Conservation (phyloP, 2,329 filamentous ascomycete species). For the Diaporthe sp. region DNA sequence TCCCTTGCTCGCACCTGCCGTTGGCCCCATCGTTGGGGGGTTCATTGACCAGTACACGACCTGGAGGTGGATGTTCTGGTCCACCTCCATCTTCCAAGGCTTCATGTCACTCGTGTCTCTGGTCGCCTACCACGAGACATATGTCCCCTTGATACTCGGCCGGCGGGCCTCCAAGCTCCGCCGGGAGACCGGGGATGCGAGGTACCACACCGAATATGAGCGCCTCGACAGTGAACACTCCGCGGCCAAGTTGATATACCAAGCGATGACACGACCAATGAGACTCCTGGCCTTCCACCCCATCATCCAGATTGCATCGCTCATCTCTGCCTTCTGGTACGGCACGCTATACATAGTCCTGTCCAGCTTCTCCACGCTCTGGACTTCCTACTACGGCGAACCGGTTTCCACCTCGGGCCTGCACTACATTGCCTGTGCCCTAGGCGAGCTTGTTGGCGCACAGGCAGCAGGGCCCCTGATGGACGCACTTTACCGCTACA, state of each 20-base stretch:
- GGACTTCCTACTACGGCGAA: slow-evolving; percentile 67
- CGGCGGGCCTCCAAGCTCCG: slow-evolving; percentile 4
- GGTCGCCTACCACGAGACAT: slow-evolving; percentile 55
- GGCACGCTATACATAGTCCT: slow-evolving; percentile 75
- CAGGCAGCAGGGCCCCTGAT: slow-evolving; percentile 60
- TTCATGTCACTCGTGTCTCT: slow-evolving; percentile 52
- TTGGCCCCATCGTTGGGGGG: slow-evolving; percentile 56
- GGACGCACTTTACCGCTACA: slow-evolving; percentile 55
- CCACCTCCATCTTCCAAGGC: slow-evolving; percentile 56
- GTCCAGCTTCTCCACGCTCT: slow-evolving; percentile 69
- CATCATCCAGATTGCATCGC: slow-evolving; percentile 68
- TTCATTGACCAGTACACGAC: slow-evolving; percentile 52
- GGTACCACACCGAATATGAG: slow-evolving; percentile 55
- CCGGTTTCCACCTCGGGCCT: slow-evolving; percentile 70
- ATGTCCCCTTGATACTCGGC: slow-evolving; percentile 51
- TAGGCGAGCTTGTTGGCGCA: slow-evolving; percentile 72
- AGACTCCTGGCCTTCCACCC: slow-evolving; percentile 70
- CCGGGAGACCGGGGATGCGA: slow-evolving; percentile 25
- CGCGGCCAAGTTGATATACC: slow-evolving; percentile 43
- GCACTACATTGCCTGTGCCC: slow-evolving; percentile 73
- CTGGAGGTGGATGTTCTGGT: slow-evolving; percentile 62
- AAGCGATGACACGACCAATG: slow-evolving; percentile 66
- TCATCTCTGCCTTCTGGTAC: slow-evolving; percentile 71
- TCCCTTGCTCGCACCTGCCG: slow-evolving; percentile 55
- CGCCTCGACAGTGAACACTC: slow-evolving; percentile 50